phyloP scores from a whole-genome alignment of 2,329 filamentous ascomycete species.

The Didymella pinodella region DNA sequence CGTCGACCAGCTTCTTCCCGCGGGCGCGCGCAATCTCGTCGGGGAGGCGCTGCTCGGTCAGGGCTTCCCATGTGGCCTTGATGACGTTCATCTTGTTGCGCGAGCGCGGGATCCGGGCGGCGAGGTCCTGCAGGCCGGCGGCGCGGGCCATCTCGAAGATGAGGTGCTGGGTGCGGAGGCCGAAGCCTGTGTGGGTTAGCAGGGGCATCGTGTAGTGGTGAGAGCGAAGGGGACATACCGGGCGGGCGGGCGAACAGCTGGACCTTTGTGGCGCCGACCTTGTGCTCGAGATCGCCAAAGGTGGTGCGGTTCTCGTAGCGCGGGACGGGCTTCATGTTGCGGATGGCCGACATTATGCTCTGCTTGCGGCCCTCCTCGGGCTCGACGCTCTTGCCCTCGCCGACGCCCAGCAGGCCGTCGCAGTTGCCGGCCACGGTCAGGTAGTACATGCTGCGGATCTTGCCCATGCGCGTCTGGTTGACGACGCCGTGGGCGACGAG shows the following conservation, averaged over 20 bases:
- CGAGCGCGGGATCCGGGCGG: slow-evolving; percentile 81
- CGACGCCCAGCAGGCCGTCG: slow-evolving; percentile 84
- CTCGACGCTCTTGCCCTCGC: slow-evolving; percentile 88
- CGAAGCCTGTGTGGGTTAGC: slow-evolving; percentile 73
- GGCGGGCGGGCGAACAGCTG: slow-evolving; percentile 83
- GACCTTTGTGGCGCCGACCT: slow-evolving; percentile 88
- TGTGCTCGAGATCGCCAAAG: slow-evolving; percentile 81
- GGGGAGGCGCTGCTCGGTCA: slow-evolving; percentile 83
- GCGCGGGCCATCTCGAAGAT: slow-evolving; percentile 95
- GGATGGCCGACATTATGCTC: slow-evolving; percentile 80
- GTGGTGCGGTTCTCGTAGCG: slow-evolving; percentile 93
- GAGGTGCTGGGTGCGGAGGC: slow-evolving; percentile 86
- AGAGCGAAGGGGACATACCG: slow-evolving; percentile 66
- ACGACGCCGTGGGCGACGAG: slow-evolving; percentile 77
- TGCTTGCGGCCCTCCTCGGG: slow-evolving; percentile 71
- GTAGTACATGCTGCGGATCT: slow-evolving; percentile 79
- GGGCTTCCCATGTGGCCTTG: slow-evolving; percentile 85
- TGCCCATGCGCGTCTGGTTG: slow-evolving; percentile 97
- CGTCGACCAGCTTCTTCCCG: slow-evolving; percentile 95
- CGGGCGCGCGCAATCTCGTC: slow-evolving; percentile 88
- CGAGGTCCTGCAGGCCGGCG: slow-evolving; percentile 85
- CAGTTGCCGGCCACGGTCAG: slow-evolving; percentile 86
- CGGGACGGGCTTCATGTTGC: slow-evolving; percentile 91
- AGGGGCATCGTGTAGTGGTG: no score
- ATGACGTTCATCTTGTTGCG: slow-evolving; percentile 98